phyloP scores from a whole-genome alignment of 352 stramenopile genomes.

The Saprolegnia diclina region DNA sequence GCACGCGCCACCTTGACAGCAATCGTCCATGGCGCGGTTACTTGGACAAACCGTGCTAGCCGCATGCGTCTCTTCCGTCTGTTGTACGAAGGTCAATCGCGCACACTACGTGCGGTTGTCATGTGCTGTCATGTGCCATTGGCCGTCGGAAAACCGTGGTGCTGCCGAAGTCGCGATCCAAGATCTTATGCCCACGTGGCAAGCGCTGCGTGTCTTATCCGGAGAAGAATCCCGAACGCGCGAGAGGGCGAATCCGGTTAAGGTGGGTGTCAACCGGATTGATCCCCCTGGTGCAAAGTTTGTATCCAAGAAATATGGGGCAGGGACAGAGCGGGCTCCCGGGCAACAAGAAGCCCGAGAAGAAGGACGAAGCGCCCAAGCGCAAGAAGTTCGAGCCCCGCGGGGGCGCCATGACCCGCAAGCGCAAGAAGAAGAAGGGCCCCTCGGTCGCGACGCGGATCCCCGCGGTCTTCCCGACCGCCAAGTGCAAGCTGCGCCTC shows the following conservation, averaged over 20 bases:
- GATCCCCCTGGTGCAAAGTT: background rate
- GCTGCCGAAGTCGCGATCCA: background rate
- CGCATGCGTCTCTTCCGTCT: no score
- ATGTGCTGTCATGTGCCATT: no score
- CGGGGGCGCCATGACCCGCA: conserved; percentile 77
- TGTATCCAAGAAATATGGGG: conserved; percentile 46
- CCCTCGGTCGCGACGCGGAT: conserved; percentile 83
- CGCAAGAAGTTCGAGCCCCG: conserved; percentile 92
- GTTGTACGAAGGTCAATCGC: no score
- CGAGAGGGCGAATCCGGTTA: background rate
- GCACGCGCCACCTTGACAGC: no score
- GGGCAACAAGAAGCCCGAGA: conserved; percentile 63
- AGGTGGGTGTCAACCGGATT: background rate
- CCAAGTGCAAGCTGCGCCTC: conserved; percentile 99
- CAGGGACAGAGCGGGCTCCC: conserved; percentile 82
- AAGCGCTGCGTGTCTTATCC: no score
- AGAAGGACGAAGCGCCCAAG: conserved; percentile 90
- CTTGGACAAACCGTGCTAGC: no score
- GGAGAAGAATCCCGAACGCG: no score
- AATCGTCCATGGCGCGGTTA: no score
- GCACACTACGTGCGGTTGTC: no score
- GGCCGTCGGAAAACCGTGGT: no score
- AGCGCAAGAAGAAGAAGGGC: conserved; percentile 91
- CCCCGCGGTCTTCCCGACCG: conserved; percentile 92
- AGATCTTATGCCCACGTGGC: no score